Conservation (phyloP, 495 filamentous ascomycete species). For the Bombardia bombarda region DNA sequence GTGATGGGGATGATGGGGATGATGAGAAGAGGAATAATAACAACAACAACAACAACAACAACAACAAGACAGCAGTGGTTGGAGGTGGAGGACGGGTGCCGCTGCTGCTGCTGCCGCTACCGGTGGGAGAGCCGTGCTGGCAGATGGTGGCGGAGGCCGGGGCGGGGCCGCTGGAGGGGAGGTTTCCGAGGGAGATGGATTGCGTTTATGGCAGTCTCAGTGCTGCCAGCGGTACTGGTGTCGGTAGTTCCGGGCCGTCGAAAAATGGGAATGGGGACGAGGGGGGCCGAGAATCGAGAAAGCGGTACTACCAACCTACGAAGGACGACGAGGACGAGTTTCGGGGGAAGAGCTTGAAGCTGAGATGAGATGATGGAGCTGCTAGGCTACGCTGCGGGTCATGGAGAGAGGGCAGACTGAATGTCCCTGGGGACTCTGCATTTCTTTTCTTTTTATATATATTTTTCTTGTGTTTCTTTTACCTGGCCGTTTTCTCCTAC, state of each 20-base stretch:
- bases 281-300: no score
- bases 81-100: no score
- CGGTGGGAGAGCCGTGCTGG: constrained; percentile 9
- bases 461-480: not conserved
- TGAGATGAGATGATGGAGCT: not conserved
- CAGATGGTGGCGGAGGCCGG: no score
- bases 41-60: no score
- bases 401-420: not conserved
- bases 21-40: not conserved
- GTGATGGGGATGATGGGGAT: not conserved
- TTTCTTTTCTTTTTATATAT: not conserved
- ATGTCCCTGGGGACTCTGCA: not conserved
- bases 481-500: not conserved
- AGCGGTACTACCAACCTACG: no score
- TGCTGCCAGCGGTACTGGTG: no score
- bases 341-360: no score
- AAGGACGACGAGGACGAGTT: no score
- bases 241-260: no score
- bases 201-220: constrained; percentile 13
- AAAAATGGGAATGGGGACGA: no score
- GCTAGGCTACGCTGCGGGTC: not conserved
- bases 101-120: no score
- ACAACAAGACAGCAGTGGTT: no score
- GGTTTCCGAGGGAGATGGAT: constrained; percentile 22
- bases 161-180: constrained; percentile 13